Evolutionary conservation across 2,329 filamentous ascomycete species (phyloP).

Genomic region (Fusarium torulosum): DNA sequence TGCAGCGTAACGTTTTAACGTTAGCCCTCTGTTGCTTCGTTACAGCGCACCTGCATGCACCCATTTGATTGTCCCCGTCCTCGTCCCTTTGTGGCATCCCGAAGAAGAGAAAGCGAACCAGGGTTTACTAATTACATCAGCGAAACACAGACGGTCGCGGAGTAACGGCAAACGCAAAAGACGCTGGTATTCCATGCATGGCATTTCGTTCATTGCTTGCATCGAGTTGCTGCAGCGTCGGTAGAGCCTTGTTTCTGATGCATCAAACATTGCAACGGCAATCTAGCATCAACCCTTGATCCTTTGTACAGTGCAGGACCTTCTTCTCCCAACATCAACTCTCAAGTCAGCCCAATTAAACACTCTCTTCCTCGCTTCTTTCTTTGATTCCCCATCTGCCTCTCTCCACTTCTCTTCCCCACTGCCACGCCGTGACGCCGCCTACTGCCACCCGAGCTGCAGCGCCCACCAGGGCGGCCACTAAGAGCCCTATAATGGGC

Average conservation of each 20-base stretch:
- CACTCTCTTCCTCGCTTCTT: background rate
- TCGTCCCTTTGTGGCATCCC: constrained; percentile 39
- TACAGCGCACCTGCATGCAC: constrained; percentile 34
- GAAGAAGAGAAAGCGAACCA: constrained; percentile 20
- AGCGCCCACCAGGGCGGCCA: constrained; percentile 37
- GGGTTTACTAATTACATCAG: constrained; percentile 25
- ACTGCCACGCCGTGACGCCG: constrained; percentile 19
- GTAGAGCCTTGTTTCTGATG: background rate
- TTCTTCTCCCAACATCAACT: background rate
- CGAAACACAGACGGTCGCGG: constrained; percentile 26
- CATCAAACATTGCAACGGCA: background rate
- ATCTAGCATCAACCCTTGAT: background rate
- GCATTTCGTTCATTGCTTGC: constrained; percentile 23
- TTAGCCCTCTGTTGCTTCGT: constrained; percentile 35
- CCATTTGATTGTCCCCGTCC: constrained; percentile 23
- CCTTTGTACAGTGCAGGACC: background rate
- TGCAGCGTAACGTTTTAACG: constrained; percentile 43
- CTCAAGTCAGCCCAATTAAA: background rate
- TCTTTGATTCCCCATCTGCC: constrained; percentile 4
- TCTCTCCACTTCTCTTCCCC: constrained; percentile 28
- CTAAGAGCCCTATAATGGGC: constrained; percentile 43
- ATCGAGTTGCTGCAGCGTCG: constrained; percentile 3
- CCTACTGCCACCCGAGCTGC: constrained; percentile 25
- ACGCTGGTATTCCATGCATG: background rate
- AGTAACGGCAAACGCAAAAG: constrained; percentile 8